Percentiles rank a stretch among this genome's conserved stretches.
phyloP scores from a whole-genome alignment of 163 green algal genomes.

The Coccomyxa subellipsoidea region DNA sequence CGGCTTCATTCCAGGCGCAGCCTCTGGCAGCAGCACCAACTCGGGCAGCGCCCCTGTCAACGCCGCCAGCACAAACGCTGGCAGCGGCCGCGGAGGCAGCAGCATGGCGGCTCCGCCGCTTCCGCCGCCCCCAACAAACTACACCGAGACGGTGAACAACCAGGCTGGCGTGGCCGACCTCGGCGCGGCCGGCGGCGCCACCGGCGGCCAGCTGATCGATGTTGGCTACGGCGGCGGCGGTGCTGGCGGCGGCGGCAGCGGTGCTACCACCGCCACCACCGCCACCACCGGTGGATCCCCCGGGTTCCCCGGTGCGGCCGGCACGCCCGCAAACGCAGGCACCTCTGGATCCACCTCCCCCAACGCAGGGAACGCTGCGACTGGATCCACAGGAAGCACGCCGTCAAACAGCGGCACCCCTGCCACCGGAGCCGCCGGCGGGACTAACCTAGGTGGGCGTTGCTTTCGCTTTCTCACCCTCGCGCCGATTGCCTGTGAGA shows the following conservation, averaged over 20 bases:
- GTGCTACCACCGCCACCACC: not conserved
- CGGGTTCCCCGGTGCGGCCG: not conserved
- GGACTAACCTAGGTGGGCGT: not conserved
- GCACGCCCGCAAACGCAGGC: not conserved
- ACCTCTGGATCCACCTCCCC: not conserved
- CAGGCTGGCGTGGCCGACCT: not conserved
- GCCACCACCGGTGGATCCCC: not conserved
- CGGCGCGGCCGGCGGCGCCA: not conserved
- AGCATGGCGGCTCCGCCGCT: not conserved
- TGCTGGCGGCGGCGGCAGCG: not conserved
- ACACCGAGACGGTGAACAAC: not conserved
- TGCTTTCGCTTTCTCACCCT: too few species aligned
- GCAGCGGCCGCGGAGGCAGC: too few species aligned
- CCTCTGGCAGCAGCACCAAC: not conserved
- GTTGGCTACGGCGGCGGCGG: not conserved
- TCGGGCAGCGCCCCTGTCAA: too few species aligned
- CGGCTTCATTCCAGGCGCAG: not conserved
- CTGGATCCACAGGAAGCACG: not conserved
- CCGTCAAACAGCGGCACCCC: not conserved
- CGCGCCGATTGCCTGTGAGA: too few species aligned
- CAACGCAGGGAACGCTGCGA: not conserved
- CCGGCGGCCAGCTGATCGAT: not conserved
- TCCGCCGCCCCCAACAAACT: not conserved
- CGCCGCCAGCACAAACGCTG: not conserved
- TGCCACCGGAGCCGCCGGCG: not conserved